Percentiles rank a stretch among this genome's conserved stretches.
Conservation (phyloP, 2,329 filamentous ascomycete genomes). For the Aspergillus brunneoviolaceus region DNA sequence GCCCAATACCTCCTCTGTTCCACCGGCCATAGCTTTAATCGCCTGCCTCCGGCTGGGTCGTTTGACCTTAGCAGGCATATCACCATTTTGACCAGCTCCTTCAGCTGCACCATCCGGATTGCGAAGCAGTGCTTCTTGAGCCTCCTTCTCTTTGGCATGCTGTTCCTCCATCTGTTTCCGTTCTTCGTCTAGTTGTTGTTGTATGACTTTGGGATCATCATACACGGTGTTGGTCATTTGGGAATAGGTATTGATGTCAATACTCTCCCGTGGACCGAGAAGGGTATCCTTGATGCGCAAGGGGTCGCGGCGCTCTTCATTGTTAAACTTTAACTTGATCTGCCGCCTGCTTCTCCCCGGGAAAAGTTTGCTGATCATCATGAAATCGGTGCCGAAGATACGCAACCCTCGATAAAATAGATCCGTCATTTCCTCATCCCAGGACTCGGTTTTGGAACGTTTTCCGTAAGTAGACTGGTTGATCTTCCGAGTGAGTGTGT, state of each 20-base stretch:
- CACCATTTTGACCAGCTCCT: slow-evolving; percentile 29
- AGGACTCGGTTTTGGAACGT: slow-evolving; percentile 54
- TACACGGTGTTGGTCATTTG: slow-evolving; percentile 48
- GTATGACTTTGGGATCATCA: slow-evolving; percentile 41
- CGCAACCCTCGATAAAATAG: slow-evolving; percentile 62
- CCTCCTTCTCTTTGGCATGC: slow-evolving; percentile 45
- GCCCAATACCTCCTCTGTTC: slow-evolving; percentile 43
- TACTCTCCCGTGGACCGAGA: slow-evolving; percentile 43
- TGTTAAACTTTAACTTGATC: slow-evolving; percentile 64
- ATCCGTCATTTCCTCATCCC: slow-evolving; percentile 60
- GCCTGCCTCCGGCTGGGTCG: slow-evolving; percentile 32
- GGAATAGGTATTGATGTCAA: slow-evolving; percentile 47
- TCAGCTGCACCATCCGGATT: slow-evolving; percentile 40
- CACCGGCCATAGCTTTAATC: slow-evolving; percentile 30
- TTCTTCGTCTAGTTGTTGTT: slow-evolving; percentile 46
- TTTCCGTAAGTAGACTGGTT: slow-evolving; percentile 49
- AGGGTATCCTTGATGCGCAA: slow-evolving; percentile 54
- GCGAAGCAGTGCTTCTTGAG: slow-evolving; percentile 44
- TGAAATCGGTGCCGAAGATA: slow-evolving; percentile 66
- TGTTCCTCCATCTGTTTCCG: slow-evolving; percentile 49
- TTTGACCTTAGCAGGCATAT: slow-evolving; percentile 30
- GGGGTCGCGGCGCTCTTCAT: slow-evolving; percentile 59
- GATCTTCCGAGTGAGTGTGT: slow-evolving; percentile 47
- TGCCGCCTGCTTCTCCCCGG: slow-evolving; percentile 58
- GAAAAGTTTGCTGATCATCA: slow-evolving; percentile 63